phyloP scores from a whole-genome alignment of 768 basidiomycete genomes.

The Termitomyces sp. region DNA sequence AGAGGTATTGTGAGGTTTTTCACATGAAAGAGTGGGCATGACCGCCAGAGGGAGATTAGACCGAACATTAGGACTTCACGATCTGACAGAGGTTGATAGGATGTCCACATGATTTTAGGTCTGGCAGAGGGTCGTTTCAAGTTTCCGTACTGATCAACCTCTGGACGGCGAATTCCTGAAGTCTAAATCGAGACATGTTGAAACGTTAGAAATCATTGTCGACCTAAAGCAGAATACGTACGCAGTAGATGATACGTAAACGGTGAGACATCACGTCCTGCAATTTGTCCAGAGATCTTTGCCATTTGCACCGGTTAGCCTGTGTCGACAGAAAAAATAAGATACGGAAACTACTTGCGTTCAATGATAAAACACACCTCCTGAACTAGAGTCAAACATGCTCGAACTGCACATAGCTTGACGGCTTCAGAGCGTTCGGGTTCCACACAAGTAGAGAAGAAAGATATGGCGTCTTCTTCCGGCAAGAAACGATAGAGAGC shows the following conservation, averaged over 20 bases:
- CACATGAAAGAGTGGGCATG: slow-evolving; percentile 49
- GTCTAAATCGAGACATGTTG: slow-evolving; percentile 26
- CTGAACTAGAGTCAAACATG: slow-evolving; percentile 59
- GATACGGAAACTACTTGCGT: neutral
- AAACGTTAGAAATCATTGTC: neutral
- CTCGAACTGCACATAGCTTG: slow-evolving; percentile 73
- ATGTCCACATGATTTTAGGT: slow-evolving; percentile 56
- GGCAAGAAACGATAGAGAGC: slow-evolving; percentile 68
- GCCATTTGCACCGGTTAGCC: slow-evolving; percentile 52
- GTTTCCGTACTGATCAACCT: slow-evolving; percentile 54
- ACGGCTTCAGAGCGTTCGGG: slow-evolving; percentile 78
- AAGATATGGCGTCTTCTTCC: slow-evolving; percentile 48
- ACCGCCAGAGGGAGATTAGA: slow-evolving; percentile 66
- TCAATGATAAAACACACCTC: slow-evolving; percentile 44
- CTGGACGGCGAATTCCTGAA: slow-evolving; percentile 47
- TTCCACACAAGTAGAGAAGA: slow-evolving; percentile 64
- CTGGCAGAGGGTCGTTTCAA: slow-evolving; percentile 46
- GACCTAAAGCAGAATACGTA: slow-evolving; percentile 20
- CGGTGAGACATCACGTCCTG: slow-evolving; percentile 39
- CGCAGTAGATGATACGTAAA: slow-evolving; percentile 52
- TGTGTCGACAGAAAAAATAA: neutral
- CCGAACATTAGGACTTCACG: slow-evolving; percentile 66
- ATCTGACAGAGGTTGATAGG: slow-evolving; percentile 55
- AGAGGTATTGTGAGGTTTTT: slow-evolving; percentile 35
- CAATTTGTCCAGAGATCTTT: slow-evolving; percentile 46